phyloP scores from a whole-genome alignment of 1,284 basidiomycete species.

The Ceratobasidium sp. region DNA sequence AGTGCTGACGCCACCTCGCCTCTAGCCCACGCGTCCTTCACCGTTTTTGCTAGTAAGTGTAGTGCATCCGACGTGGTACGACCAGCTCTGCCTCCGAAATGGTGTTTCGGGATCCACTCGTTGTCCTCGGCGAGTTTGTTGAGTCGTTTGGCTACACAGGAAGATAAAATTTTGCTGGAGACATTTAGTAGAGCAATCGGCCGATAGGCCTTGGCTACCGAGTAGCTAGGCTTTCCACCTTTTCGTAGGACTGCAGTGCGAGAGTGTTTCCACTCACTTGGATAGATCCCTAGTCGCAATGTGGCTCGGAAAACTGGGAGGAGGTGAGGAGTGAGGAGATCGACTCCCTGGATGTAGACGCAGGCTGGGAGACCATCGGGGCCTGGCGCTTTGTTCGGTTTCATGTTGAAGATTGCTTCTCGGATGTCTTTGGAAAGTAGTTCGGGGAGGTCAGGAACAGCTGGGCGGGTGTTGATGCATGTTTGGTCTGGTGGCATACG shows the following conservation, averaged over 20 bases:
- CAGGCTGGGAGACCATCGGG: conserved; percentile 55
- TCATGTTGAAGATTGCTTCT: conserved; percentile 27
- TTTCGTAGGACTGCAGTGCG: conserved; percentile 38
- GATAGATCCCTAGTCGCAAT: conserved; percentile 14
- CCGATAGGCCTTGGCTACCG: conserved; percentile 40
- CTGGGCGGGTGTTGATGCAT: not conserved
- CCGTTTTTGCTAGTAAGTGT: conserved; percentile 11
- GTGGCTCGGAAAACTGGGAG: conserved; percentile 39
- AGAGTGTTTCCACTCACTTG: conserved; percentile 23
- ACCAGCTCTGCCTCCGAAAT: conserved; percentile 42
- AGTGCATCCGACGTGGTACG: conserved; percentile 36
- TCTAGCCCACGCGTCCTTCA: conserved; percentile 44
- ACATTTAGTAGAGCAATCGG: conserved; percentile 45
- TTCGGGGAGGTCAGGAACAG: not conserved
- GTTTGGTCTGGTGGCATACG: not conserved
- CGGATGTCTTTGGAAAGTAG: conserved; percentile 17
- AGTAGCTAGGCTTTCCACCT: conserved; percentile 42
- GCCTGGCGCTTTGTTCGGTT: conserved; percentile 54
- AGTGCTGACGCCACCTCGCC: conserved; percentile 25
- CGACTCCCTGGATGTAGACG: conserved; percentile 51
- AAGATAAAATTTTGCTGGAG: conserved; percentile 23
- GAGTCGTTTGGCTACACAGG: conserved; percentile 35
- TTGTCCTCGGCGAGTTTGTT: conserved; percentile 15
- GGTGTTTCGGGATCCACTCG: conserved; percentile 30
- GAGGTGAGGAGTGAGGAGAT: conserved; percentile 50